Conservation (phyloP, 176 grass and related monocot species). For the Rhipidocladum racemiflorum region DNA sequence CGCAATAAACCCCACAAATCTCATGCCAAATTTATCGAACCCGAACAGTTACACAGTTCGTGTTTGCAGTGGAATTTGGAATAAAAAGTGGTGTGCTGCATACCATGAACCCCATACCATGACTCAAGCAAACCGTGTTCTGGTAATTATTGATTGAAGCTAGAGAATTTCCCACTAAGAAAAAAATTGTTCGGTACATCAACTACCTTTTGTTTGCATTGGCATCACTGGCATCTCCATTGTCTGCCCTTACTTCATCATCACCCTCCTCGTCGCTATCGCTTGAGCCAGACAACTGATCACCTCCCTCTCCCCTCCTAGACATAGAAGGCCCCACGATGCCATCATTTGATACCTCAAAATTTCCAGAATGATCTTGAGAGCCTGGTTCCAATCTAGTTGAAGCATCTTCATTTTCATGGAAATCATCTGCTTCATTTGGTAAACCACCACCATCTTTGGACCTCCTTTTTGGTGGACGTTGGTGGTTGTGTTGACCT, state of each 20-base stretch:
- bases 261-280: constrained; percentile 59
- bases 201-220: constrained; percentile 75
- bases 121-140: not conserved
- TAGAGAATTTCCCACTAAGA: not conserved
- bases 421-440: constrained; percentile 38
- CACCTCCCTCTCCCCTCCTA: constrained; percentile 46
- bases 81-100: not conserved
- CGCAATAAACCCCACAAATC: not conserved
- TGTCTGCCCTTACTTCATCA: constrained; percentile 29
- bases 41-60: not conserved
- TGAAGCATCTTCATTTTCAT: constrained; percentile 38
- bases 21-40: not conserved
- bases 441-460: constrained; percentile 52
- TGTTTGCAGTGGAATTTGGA: not conserved
- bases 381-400: constrained; percentile 45
- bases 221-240: constrained; percentile 7
- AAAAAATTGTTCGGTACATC: constrained; percentile 3
- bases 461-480: constrained; percentile 54
- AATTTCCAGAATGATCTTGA: constrained; percentile 45
- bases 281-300: constrained; percentile 54
- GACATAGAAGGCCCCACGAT: not conserved
- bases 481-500: constrained; percentile 59
- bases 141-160: not conserved
- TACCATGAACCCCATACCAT: not conserved
- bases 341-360: constrained; percentile 49